phyloP scores from a whole-genome alignment of 2,329 filamentous ascomycete genomes.

The Biscogniauxia marginata region DNA sequence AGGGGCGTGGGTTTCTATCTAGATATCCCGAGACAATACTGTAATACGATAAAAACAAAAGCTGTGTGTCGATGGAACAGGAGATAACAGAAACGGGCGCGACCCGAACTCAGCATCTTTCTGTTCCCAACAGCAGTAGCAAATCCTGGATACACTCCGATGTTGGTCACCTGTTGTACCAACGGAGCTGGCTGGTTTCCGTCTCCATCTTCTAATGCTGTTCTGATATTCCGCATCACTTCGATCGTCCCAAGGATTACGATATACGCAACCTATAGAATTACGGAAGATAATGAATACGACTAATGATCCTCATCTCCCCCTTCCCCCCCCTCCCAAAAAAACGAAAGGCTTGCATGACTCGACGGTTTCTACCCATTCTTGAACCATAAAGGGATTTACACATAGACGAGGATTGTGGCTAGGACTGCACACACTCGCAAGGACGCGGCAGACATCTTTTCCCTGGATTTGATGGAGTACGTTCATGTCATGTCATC shows the following conservation, averaged over 20 bases:
- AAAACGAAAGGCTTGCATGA: slow-evolving; percentile 13
- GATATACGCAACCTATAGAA: slow-evolving; percentile 29
- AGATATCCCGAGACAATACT: slow-evolving; percentile 19
- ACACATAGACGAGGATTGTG: slow-evolving; percentile 16
- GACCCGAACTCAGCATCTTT: slow-evolving; percentile 10
- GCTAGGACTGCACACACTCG: slow-evolving; percentile 7
- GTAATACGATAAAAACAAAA: slow-evolving; percentile 1
- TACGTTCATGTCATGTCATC: slow-evolving; percentile 6
- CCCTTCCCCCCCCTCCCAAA: no score
- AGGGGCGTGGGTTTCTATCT: slow-evolving; percentile 18
- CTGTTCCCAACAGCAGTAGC: slow-evolving; percentile 1
- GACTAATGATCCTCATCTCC: slow-evolving; percentile 27
- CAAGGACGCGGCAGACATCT: slow-evolving; percentile 11
- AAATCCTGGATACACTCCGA: slow-evolving; percentile 23
- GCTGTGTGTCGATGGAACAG: slow-evolving; percentile 5
- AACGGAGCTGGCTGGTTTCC: slow-evolving; percentile 10
- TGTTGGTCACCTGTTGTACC: slow-evolving; percentile 13
- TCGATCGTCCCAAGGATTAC: not conserved
- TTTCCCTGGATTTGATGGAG: slow-evolving; percentile 12
- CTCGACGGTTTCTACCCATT: slow-evolving; percentile 6
- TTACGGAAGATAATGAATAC: slow-evolving; percentile 31
- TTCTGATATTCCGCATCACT: not conserved
- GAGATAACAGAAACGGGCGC: slow-evolving; percentile 2
- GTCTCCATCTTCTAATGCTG: not conserved
- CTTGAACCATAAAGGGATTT: slow-evolving; percentile 12